Base-by-base conservation (phyloP, 176 grass and related monocot species). In the Aegilops longissima region DNA sequence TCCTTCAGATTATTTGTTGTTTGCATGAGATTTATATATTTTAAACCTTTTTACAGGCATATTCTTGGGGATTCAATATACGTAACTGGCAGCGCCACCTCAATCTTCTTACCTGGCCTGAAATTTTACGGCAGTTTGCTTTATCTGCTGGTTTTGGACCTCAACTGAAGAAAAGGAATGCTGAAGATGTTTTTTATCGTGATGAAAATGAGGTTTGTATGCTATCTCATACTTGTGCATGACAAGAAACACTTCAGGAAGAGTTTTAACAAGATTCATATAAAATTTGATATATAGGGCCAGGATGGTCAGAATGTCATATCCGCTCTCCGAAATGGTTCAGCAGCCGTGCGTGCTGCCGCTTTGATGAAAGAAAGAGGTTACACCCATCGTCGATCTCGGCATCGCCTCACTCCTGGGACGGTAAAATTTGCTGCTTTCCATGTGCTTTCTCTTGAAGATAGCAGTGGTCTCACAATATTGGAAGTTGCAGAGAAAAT, bases 381-480 rank as follows among this genome's bases (percentile, higher is more conserved):
- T 17, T 96, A 96, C 88, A 93, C 92, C 17, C 70, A 91, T 82
- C 83, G 91, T 17, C 75, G 92, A 82, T 89, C 90, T 64, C 90
- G 97, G n/a, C 97, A 99, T 69, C 88, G 97, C 67, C 88, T 99
- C n/a, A 99, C 97, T 84, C 97, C 97, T 83, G 97, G 97, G 79
- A 99, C 97, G 23, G 97, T 99, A 47, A 99, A 99, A 66, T 99
- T 99, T 93, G 97, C 97, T 51, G 94, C 97, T 83, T 99, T 99
- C 87, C 90, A 99, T 93, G 94, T 99, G 71, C 89, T 99, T 66
- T 96, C 97, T 72, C 97, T 99, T 90, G 97, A 99, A 82, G 97
- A 91, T 75, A 94, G 89, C 77, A 84, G 83, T 61, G 97, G 97
- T 70, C 90, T 99, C 65, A 93, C 97, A 23, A 99, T 99, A 88